Conservation (phyloP, 2,329 filamentous ascomycete genomes). For the Exophiala spinifera region DNA sequence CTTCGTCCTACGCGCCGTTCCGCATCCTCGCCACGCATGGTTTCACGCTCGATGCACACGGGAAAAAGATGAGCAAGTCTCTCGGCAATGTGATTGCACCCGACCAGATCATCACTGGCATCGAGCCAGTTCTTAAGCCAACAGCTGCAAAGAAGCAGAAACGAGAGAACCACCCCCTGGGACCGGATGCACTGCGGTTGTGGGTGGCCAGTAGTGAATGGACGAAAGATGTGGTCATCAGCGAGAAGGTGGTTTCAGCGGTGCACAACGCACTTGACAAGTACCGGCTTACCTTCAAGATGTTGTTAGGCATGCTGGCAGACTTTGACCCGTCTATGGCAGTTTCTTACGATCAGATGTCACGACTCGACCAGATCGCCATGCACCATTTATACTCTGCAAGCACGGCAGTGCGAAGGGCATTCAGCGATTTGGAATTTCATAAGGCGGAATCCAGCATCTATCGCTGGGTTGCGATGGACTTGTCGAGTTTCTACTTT, state of each 20-base stretch:
- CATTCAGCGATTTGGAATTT: conserved; percentile 74
- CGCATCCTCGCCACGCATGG: conserved; percentile 90
- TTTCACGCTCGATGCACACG: conserved; percentile 82
- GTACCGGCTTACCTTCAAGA: conserved; percentile 85
- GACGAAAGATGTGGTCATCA: conserved; percentile 80
- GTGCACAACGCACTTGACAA: conserved; percentile 77
- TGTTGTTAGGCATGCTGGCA: conserved; percentile 75
- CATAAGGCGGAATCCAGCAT: conserved; percentile 70
- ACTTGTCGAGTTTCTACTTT: conserved; percentile 90
- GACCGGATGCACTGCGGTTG: conserved; percentile 79
- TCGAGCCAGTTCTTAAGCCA: conserved; percentile 50
- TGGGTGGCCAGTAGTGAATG: conserved; percentile 94
- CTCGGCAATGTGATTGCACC: conserved; percentile 84
- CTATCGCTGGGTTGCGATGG: conserved; percentile 75
- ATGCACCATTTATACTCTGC: conserved; percentile 68
- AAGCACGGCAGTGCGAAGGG: conserved; percentile 61
- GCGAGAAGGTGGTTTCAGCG: conserved; percentile 70
- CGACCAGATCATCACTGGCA: conserved; percentile 78
- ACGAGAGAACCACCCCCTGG: conserved; percentile 55
- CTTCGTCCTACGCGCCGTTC: conserved; percentile 64
- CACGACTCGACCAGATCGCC: conserved; percentile 68
- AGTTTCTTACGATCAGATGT: conserved; percentile 36
- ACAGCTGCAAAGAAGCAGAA: conserved; percentile 51
- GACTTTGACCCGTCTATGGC: conserved; percentile 47
- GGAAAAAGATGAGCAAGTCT: conserved; percentile 99